A percentile compares a stretch with the other conserved stretches of the same genome.
These are phyloP conservation scores for Protoeuglena noctilucae DNA, from an alignment of 139 green algal genomes.

Conservation along the genomic window DNA sequence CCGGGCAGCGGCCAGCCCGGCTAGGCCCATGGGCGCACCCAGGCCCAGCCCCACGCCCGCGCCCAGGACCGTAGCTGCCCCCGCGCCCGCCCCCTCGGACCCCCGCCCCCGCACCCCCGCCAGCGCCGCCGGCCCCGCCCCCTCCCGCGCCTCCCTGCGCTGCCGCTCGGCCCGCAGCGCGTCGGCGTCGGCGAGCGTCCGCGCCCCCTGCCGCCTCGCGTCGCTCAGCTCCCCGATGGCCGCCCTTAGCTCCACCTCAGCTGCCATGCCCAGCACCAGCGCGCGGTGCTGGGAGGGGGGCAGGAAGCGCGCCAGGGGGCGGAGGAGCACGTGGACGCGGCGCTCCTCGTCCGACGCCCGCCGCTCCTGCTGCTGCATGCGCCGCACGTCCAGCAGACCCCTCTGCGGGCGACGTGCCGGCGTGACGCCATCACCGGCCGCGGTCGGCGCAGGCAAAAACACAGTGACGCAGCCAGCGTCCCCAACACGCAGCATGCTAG, in stretches of 20 bases:
- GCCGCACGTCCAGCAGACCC: slow-evolving; percentile 2
- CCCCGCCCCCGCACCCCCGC: not conserved
- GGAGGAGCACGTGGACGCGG: not conserved
- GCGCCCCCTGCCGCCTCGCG: not conserved
- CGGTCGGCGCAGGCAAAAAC: too few relatives aligned
- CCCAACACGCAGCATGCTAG: too few relatives aligned
- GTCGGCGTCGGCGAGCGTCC: slow-evolving; percentile 1
- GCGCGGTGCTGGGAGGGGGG: not conserved
- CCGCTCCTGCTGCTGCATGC: not conserved
- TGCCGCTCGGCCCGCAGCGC: not conserved
- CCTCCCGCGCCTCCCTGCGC: not conserved
- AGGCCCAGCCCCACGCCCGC: too few relatives aligned
- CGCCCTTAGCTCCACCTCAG: not conserved
- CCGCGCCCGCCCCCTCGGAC: not conserved
- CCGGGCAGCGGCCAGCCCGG: not conserved
- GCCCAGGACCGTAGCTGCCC: not conserved
- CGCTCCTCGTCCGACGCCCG: not conserved
- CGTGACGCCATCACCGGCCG: too few relatives aligned
- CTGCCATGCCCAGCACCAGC: not conserved
- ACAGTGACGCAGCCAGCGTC: too few relatives aligned
- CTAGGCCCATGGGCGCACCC: not conserved
- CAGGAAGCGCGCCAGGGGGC: not conserved
- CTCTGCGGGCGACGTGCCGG: too few relatives aligned
- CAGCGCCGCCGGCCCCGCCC: too few relatives aligned
- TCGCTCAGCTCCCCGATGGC: slow-evolving; percentile 3